Conservation (phyloP, 768 basidiomycete genomes). For the Suillus variegatus region DNA sequence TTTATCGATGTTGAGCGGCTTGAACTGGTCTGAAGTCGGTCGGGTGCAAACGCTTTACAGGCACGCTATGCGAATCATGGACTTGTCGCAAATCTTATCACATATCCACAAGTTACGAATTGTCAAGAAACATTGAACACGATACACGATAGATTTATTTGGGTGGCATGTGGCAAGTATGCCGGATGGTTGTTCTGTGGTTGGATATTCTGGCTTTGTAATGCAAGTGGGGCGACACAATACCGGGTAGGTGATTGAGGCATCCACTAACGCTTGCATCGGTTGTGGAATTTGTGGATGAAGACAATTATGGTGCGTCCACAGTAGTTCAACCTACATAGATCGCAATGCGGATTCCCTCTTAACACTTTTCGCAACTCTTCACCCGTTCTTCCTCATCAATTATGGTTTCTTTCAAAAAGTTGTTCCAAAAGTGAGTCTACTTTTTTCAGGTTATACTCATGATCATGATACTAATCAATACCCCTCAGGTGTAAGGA, state of each 20-base stretch:
- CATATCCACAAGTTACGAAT: not conserved
- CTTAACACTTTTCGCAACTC: not conserved
- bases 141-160: no score
- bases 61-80: not conserved
- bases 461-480: not conserved
- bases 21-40: not conserved
- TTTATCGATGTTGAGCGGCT: not conserved
- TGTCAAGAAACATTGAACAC: not conserved
- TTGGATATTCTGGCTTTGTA: not conserved
- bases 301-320: not conserved
- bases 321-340: not conserved
- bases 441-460: not conserved
- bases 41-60: not conserved
- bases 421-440: constrained; percentile 12
- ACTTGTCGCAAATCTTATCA: not conserved
- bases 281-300: not conserved
- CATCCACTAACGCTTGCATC: not conserved
- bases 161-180: no score
- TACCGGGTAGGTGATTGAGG: not conserved
- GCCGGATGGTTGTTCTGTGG: not conserved
- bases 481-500: constrained; percentile 2
- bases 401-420: not conserved
- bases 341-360: not conserved
- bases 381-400: not conserved
- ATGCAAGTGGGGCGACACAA: not conserved